Evolutionary conservation across 192 early-diverging fungal genomes (phyloP).

Genomic region (Podila epicladia): DNA sequence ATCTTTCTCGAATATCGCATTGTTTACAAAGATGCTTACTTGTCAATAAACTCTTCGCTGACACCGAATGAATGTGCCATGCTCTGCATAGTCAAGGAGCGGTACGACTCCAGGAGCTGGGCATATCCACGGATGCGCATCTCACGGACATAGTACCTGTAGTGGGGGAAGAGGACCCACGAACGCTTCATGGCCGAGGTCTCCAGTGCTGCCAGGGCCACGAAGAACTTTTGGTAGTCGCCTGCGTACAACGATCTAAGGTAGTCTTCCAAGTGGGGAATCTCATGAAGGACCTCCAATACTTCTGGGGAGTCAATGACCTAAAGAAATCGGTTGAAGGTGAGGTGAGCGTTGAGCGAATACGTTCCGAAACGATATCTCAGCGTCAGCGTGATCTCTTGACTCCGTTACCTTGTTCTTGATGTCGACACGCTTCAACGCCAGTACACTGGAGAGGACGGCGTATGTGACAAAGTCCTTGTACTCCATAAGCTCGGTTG

Average conservation of each 20-base stretch:
- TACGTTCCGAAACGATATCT: no score
- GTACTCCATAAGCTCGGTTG: slow-evolving; percentile 97
- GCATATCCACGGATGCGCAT: slow-evolving; percentile 98
- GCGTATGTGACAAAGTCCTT: slow-evolving; percentile 97
- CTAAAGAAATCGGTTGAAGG: slow-evolving; percentile 45
- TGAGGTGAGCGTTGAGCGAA: background rate
- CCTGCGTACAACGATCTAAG: slow-evolving; percentile 91
- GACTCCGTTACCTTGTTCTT: slow-evolving; percentile 82
- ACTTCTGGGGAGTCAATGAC: slow-evolving; percentile 96
- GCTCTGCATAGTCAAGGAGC: slow-evolving; percentile 91
- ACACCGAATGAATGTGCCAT: slow-evolving; percentile 99
- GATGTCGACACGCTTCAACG: slow-evolving; percentile 90
- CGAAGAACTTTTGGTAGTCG: slow-evolving; percentile 95
- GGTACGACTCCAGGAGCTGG: slow-evolving; percentile 95
- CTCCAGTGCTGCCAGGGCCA: slow-evolving; percentile 86
- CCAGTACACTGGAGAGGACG: slow-evolving; percentile 87
- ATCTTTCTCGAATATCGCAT: background rate
- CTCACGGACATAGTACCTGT: slow-evolving; percentile 94
- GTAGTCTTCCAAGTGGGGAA: slow-evolving; percentile 86
- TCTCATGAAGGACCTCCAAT: slow-evolving; percentile 91
- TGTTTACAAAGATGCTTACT: slow-evolving; percentile 56
- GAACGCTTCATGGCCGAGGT: slow-evolving; percentile 74
- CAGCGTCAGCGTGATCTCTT: no score
- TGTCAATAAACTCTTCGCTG: slow-evolving; percentile 93
- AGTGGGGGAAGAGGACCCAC: slow-evolving; percentile 87